Evolutionary conservation across 495 filamentous ascomycete genomes (phyloP).

Genomic region (Aspergillus bertholletiae): DNA sequence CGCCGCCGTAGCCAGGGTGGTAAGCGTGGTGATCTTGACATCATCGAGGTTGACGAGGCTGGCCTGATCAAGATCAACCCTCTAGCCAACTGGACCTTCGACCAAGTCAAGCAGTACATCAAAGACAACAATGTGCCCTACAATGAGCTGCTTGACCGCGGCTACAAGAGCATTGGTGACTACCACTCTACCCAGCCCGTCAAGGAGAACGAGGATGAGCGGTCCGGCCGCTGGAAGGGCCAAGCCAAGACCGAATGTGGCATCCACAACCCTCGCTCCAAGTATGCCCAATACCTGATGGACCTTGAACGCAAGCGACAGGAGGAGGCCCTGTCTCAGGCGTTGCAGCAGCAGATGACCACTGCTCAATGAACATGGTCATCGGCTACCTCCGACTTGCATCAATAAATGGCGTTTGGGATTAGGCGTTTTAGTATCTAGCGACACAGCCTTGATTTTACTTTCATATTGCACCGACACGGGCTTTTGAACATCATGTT

Average conservation of each 20-base stretch:
- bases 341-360: constrained; percentile 34
- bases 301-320: constrained; percentile 71
- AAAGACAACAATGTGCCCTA: constrained; percentile 84
- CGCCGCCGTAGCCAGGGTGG: constrained; percentile 90
- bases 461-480: constrained; percentile 7
- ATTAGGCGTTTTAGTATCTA: constrained; percentile 12
- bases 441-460: constrained; percentile 18
- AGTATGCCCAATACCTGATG: constrained; percentile 80
- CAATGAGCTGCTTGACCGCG: constrained; percentile 82
- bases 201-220: constrained; percentile 87
- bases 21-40: constrained; percentile 80
- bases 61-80: constrained; percentile 98
- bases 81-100: constrained; percentile 93
- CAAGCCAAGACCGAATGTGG: constrained; percentile 94
- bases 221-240: constrained; percentile 96
- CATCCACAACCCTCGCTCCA: constrained; percentile 93
- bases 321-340: constrained; percentile 53
- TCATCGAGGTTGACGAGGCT: constrained; percentile 89
- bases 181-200: constrained; percentile 96
- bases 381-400: constrained; percentile 12
- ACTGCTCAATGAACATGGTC: constrained; percentile 24
- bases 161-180: constrained; percentile 96
- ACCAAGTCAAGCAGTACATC: constrained; percentile 84
- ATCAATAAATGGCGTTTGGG: constrained; percentile 20
- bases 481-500: constrained; percentile 10